These are phyloP conservation scores for Protomyces gravidus DNA, from an alignment of 1,139 yeast species.

Conservation along the genomic window DNA sequence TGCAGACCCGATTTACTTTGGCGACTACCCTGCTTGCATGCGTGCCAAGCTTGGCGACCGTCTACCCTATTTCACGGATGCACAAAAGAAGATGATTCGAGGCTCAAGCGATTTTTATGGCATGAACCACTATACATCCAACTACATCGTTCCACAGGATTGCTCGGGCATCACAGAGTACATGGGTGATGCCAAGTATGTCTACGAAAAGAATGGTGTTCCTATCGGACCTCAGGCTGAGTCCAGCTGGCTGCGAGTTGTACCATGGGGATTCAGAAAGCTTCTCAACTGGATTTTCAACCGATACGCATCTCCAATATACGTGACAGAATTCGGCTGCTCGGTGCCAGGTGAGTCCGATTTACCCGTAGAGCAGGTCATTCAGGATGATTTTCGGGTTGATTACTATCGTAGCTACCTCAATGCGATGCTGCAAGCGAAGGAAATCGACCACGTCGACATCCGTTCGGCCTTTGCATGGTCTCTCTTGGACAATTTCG, in stretches of 20 bases:
- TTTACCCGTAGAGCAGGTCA: conserved; percentile 39
- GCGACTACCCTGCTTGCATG: conserved; percentile 42
- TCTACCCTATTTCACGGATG: conserved; percentile 39
- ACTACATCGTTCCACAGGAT: conserved; percentile 29
- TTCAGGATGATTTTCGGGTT: conserved; percentile 41
- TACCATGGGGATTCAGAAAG: conserved; percentile 20
- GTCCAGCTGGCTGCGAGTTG: conserved; percentile 15
- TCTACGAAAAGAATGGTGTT: conserved; percentile 27
- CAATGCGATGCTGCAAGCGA: conserved; percentile 39
- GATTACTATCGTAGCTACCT: conserved; percentile 41
- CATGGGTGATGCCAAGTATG: conserved; percentile 38
- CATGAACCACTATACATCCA: conserved; percentile 44
- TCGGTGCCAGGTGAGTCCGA: conserved; percentile 41
- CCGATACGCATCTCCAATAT: conserved; percentile 34
- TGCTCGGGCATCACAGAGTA: conserved; percentile 33
- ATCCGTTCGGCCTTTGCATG: conserved; percentile 43
- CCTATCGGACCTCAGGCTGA: conserved; percentile 39
- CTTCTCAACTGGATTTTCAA: conserved; percentile 9
- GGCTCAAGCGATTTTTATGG: conserved; percentile 43
- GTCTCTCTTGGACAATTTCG: conserved; percentile 44
- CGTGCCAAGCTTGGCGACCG: conserved; percentile 36
- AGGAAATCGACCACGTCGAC: conserved; percentile 39
- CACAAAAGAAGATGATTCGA: conserved; percentile 38
- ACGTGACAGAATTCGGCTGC: conserved; percentile 44
- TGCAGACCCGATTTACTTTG: conserved; percentile 42